Base-by-base conservation (phyloP, 176 grass and related monocot genomes). In the Puya raimondii region DNA sequence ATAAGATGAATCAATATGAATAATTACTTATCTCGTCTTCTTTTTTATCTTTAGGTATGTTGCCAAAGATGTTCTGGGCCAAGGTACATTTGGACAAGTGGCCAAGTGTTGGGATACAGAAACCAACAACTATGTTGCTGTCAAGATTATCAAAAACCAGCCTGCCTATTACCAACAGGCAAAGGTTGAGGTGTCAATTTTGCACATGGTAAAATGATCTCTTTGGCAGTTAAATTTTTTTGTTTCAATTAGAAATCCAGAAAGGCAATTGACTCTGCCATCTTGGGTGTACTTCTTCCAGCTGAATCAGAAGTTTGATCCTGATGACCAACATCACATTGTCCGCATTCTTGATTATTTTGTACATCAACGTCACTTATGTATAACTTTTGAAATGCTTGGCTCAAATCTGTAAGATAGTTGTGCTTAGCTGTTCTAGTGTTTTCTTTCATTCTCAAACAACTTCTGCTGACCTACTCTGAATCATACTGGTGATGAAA, bases 331-430 rank as follows among this genome's bases (percentile, higher is more conserved):
- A 74, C 78, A 94, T 74, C 87, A 99, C 72, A 99, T 99, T 77
- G 95, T 99, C 9, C 84, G 95, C 23, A 94, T 94, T 77, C 80
- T 99, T 75, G 95, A 99, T 82, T 94, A 86, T 82, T 99, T 99
- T 70, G 79, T 90, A 12, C 90, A 54, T 66, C 75, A 99, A 76
- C 84, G 78, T 76, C 95, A 99, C 88, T 85, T 99, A 72, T 99
- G 95, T 64, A 99, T 99, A 72, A 73, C 89, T 9, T 99, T 99
- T 80, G 95, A 99, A 90, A 94, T 99, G 90, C 90, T 99, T 53
- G 95, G 95, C 74, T 68, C 77, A 74, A 99, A 99, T 83, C 68
- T 99, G 95, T 99, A 93, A 94, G 90, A 23, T 65, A 47, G 17
- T 66, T 15, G 9, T 64, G 21, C 17, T 69, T 23, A 73, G 50